Conservation (phyloP, 2,329 filamentous ascomycete genomes). For the Botrytis squamosa region DNA sequence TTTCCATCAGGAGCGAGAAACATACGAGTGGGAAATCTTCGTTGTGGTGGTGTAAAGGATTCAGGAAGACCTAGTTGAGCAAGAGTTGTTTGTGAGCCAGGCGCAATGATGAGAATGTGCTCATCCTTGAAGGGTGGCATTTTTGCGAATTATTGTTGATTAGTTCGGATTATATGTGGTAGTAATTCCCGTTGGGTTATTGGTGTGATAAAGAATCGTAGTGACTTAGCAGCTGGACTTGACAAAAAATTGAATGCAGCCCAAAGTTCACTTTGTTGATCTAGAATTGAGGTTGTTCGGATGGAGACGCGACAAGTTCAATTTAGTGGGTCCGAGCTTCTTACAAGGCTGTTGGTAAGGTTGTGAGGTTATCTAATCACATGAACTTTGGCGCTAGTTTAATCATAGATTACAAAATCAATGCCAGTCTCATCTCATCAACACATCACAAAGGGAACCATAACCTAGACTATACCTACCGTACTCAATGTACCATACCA, state of each 20-base stretch:
- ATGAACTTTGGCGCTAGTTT: neutral
- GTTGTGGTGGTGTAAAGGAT: slow-evolving; percentile 74
- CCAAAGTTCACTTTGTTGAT: slow-evolving; percentile 4
- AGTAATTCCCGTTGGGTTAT: neutral
- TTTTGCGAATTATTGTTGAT: neutral
- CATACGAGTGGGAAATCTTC: slow-evolving; percentile 90
- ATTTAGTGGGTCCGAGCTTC: neutral
- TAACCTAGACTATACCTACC: neutral
- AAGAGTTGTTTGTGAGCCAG: slow-evolving; percentile 41
- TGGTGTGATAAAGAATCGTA: neutral
- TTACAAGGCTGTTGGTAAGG: neutral
- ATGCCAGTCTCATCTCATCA: neutral
- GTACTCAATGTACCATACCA: neutral
- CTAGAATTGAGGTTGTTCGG: slow-evolving; percentile 12
- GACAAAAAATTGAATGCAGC: neutral
- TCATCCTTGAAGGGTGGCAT: slow-evolving; percentile 40
- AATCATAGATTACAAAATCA: neutral
- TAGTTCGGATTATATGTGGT: neutral
- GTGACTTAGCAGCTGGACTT: neutral
- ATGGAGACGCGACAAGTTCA: slow-evolving; percentile 1
- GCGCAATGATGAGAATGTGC: slow-evolving; percentile 46
- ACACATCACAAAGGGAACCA: neutral
- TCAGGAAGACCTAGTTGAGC: slow-evolving; percentile 40
- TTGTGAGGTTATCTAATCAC: neutral
- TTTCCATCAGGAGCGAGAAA: slow-evolving; percentile 76